Evolutionary conservation across 2,329 filamentous ascomycete genomes (phyloP), one percentile per base, ranked within the genome.

Genomic region (Diaporthe batatas): DNA sequence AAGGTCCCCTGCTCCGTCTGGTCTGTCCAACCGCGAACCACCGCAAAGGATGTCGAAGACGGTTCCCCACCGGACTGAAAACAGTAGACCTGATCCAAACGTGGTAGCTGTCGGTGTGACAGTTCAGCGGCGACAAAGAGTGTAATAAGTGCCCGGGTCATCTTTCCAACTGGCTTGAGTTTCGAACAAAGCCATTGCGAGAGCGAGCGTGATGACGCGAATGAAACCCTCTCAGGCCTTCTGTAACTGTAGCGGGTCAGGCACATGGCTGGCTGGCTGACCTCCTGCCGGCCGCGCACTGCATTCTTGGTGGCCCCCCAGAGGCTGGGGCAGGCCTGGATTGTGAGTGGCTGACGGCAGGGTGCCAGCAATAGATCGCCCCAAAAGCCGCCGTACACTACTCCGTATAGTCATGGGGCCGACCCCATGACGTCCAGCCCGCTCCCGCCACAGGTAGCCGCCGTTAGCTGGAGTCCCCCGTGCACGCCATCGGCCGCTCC

Each of bases 401-500:
- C 34, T 23, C 18, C 2, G 6, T 42, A 14, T 44, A 36, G 62
- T 67, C 62, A 67, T 67, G 62, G 44, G 29, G 62, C 25, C 62
- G 68, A 14, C 42, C 59, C 59, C 68, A 71, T 73, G 72, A 73
- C 72, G 72, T 73, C 68, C 68, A 68, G 18, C 14, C 49, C n/a
- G 12, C 7, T 47, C 57, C 57, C 68, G 34, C 62, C 39, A 55
- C 34, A 73, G 68, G 62, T 71, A 71, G 69, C 72, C 72, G 72
- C 72, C 54, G 59, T 68, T 73, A 49, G 68, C 72, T 53, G 23
- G 3, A 39, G 21, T 3, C 29, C 62, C 32, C 21, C 14, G 29
- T 36, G 57, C 25, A 67, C 55, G 23, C 44, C 59, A 65, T 59
- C 59, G 32, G 44, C 23, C 42, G 32, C 32, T 34, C 32, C n/a